phyloP scores from a whole-genome alignment of 257 asterid species.

The Jasminum sambac region DNA sequence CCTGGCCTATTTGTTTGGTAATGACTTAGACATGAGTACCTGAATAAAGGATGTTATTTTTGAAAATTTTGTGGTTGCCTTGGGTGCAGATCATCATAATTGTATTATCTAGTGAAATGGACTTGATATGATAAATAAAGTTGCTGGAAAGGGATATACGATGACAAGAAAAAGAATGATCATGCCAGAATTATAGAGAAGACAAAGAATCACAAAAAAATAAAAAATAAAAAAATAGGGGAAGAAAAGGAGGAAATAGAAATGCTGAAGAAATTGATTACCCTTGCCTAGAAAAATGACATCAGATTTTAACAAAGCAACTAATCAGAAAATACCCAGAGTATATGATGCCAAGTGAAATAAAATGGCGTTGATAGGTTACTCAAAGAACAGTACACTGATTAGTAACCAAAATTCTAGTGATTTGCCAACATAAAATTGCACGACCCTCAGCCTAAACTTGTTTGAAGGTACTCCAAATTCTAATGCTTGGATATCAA shows the following conservation, averaged over 20 bases:
- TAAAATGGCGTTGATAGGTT: background rate
- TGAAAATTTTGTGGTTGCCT: background rate
- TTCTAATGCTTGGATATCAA: background rate
- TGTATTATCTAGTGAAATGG: background rate
- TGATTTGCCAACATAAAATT: background rate
- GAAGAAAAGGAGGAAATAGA: background rate
- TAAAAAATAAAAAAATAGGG: no score
- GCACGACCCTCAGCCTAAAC: background rate
- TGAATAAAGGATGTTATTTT: constrained; percentile 1
- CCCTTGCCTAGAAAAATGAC: background rate
- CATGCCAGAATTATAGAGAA: background rate
- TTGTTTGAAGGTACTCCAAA: background rate
- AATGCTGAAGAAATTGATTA: background rate
- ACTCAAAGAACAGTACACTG: background rate
- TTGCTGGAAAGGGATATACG: background rate
- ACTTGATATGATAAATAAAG: background rate
- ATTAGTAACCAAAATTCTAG: background rate
- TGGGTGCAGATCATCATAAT: background rate
- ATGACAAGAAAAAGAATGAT: background rate
- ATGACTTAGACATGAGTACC: background rate
- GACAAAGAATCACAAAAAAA: background rate
- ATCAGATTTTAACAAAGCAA: background rate
- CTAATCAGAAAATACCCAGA: background rate
- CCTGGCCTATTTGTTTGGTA: background rate
- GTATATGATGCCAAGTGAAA: background rate